These are phyloP conservation scores for Solanum chacoense DNA, from an alignment of 305 asterid genomes.

Conservation along the genomic window DNA sequence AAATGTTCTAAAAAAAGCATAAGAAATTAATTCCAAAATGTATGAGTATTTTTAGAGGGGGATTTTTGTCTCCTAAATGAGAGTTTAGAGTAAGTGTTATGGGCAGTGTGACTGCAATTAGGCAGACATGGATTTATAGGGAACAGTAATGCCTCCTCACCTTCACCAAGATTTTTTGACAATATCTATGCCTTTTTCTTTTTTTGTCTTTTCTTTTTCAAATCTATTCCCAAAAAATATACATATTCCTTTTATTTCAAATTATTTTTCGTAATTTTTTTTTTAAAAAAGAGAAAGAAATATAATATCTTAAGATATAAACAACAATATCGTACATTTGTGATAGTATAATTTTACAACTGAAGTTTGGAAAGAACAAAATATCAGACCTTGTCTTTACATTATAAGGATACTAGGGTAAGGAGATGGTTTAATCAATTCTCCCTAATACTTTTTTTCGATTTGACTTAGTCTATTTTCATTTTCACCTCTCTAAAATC, in stretches of 20 bases:
- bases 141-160: slow-evolving; percentile 4
- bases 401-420: not conserved
- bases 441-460: no score
- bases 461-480: no score
- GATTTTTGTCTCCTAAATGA: not conserved
- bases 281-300: no score
- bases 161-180: not conserved
- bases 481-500: not conserved
- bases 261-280: no score
- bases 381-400: not conserved
- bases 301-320: not conserved
- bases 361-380: no score
- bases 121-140: slow-evolving; percentile 2
- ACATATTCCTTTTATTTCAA: not conserved
- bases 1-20: not conserved
- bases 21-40: not conserved
- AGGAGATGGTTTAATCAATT: no score
- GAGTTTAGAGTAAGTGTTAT: not conserved
- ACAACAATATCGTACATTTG: not conserved
- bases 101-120: not conserved
- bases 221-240: not conserved
- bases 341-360: no score
- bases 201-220: not conserved
- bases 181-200: not conserved
- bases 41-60: not conserved